phyloP scores from a whole-genome alignment of 169 alveolate genomes.

The Ichthyophthirius multifiliis region DNA sequence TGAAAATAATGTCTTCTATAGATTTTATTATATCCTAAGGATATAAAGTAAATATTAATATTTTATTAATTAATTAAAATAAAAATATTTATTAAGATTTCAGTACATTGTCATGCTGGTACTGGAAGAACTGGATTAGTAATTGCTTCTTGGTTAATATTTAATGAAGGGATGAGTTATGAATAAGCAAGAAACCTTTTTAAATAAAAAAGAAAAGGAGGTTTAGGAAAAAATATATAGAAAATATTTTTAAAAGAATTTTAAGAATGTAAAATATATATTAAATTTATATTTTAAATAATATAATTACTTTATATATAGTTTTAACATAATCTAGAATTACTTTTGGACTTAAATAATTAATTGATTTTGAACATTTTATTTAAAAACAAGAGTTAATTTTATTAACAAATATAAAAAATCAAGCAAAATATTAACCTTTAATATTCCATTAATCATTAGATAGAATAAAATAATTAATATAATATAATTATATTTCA shows the following conservation, averaged over 20 bases:
- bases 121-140: slow-evolving; percentile 86
- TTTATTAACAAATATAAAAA: background rate
- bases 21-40: slow-evolving; percentile 53
- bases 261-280: slow-evolving; percentile 11
- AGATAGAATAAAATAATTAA: too few species aligned
- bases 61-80: background rate
- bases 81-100: background rate
- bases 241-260: slow-evolving; percentile 9
- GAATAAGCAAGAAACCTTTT: slow-evolving; percentile 47
- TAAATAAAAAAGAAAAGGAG: slow-evolving; percentile 15
- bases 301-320: background rate
- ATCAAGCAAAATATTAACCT: background rate
- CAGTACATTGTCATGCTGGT: slow-evolving; percentile 91
- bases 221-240: background rate
- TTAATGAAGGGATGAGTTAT: slow-evolving; percentile 34
- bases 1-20: slow-evolving; percentile 68
- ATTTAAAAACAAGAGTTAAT: background rate
- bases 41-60: slow-evolving; percentile 40
- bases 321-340: background rate
- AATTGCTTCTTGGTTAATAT: slow-evolving; percentile 66
- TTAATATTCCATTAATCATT: too few species aligned
- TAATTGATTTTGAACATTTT: background rate
- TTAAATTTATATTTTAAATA: too few species aligned
- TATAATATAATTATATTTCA: too few species aligned
- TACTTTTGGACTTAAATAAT: background rate